Evolutionary conservation across 2,329 filamentous ascomycete genomes (phyloP).

Genomic region (Fusarium irregulare): DNA sequence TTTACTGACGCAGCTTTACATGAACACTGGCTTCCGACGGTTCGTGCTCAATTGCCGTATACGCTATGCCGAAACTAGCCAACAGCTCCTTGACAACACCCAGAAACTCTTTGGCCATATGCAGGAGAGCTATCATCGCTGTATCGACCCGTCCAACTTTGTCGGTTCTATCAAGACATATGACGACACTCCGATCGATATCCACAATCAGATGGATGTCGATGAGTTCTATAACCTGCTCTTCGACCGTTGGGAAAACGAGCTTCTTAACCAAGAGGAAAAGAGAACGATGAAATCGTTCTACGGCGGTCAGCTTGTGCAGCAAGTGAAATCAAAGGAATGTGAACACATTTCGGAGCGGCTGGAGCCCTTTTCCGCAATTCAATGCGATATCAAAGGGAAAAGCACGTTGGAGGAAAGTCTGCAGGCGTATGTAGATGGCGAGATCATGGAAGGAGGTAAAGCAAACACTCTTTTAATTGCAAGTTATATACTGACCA

Average conservation of each 20-base stretch:
- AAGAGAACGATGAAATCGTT: constrained; percentile 83
- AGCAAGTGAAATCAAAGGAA: constrained; percentile 95
- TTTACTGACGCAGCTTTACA: constrained; percentile 91
- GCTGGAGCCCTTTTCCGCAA: constrained; percentile 90
- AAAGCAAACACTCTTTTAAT: constrained; percentile 42
- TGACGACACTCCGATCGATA: constrained; percentile 84
- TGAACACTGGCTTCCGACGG: constrained; percentile 87
- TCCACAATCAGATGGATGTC: constrained; percentile 94
- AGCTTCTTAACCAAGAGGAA: constrained; percentile 74
- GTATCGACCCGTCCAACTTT: constrained; percentile 77
- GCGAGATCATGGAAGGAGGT: constrained; percentile 94
- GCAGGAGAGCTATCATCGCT: constrained; percentile 82
- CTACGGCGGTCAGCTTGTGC: constrained; percentile 90
- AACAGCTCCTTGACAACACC: constrained; percentile 79
- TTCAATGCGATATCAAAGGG: constrained; percentile 96
- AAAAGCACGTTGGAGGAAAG: constrained; percentile 87
- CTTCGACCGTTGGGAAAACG: constrained; percentile 89
- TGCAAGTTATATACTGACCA: constrained; percentile 17
- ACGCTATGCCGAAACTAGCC: constrained; percentile 64
- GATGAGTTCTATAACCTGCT: constrained; percentile 97
- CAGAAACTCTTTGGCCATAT: constrained; percentile 85
- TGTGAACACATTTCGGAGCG: constrained; percentile 93
- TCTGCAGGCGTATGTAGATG: constrained; percentile 92
- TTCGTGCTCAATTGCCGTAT: constrained; percentile 80
- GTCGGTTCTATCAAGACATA: constrained; percentile 84